These are phyloP conservation scores for Boletus vermiculosoides DNA, from an alignment of 768 basidiomycete genomes.

Conservation along the genomic window DNA sequence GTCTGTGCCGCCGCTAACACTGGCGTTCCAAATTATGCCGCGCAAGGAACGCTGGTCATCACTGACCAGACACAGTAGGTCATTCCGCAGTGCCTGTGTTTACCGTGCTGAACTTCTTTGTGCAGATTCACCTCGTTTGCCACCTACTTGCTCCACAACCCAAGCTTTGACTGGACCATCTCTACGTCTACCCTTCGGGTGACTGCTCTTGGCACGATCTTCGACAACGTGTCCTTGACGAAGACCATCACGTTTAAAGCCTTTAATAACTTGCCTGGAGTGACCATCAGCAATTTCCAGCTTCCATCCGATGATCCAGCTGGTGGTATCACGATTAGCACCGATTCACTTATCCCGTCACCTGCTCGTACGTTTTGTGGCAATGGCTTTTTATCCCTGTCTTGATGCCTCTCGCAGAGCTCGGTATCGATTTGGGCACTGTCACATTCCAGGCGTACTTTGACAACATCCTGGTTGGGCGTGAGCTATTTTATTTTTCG, in stretches of 20 bases:
- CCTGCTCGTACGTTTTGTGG: slow-evolving; percentile 52
- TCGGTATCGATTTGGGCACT: slow-evolving; percentile 68
- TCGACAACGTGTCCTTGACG: slow-evolving; percentile 59
- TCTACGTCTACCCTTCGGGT: slow-evolving; percentile 63
- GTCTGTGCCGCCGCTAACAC: slow-evolving; percentile 67
- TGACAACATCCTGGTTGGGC: slow-evolving; percentile 54
- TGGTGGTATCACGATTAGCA: slow-evolving; percentile 70
- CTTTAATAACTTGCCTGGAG: slow-evolving; percentile 68
- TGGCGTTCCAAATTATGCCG: slow-evolving; percentile 62
- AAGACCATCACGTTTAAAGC: slow-evolving; percentile 66
- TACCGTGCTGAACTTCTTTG: not conserved
- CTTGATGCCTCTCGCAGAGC: slow-evolving; percentile 41
- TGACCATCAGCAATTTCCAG: slow-evolving; percentile 69
- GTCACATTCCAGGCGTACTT: slow-evolving; percentile 65
- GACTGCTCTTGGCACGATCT: slow-evolving; percentile 65
- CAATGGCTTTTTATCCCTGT: not conserved
- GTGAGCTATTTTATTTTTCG: slow-evolving; percentile 38
- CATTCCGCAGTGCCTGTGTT: not conserved
- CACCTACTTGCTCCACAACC: slow-evolving; percentile 61
- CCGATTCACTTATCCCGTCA: slow-evolving; percentile 64
- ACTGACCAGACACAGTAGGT: slow-evolving; percentile 49
- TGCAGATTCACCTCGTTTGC: slow-evolving; percentile 64
- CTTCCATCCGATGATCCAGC: slow-evolving; percentile 65
- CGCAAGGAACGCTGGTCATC: slow-evolving; percentile 54
- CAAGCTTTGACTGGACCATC: slow-evolving; percentile 67